Evolutionary conservation across 2,329 filamentous ascomycete genomes (phyloP).

Genomic region (Endocalyx cinctus): DNA sequence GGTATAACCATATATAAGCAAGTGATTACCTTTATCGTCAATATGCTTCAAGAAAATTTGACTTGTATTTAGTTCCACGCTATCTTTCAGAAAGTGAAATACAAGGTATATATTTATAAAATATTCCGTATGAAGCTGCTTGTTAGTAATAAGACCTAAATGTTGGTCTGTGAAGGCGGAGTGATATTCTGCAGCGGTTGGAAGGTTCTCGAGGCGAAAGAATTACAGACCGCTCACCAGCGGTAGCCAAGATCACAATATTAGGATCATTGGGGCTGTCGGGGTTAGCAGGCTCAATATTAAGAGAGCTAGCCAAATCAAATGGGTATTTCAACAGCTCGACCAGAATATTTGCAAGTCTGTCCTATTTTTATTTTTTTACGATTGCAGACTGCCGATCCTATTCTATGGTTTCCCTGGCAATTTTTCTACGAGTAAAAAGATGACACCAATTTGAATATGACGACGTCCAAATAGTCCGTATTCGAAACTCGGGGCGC

Average conservation of each 20-base stretch:
- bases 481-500: slow-evolving; percentile 19
- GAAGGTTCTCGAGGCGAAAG: slow-evolving; percentile 17
- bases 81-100: slow-evolving; percentile 33
- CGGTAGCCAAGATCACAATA: slow-evolving; percentile 19
- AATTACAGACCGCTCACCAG: slow-evolving; percentile 24
- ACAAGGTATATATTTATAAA: slow-evolving; percentile 27
- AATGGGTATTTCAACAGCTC: slow-evolving; percentile 23
- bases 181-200: slow-evolving; percentile 15
- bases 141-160: slow-evolving; percentile 23
- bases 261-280: too few species aligned
- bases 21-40: slow-evolving; percentile 37
- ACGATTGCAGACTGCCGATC: too few species aligned
- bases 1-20: slow-evolving; percentile 29
- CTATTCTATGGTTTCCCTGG: slow-evolving; percentile 14
- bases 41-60: slow-evolving; percentile 32
- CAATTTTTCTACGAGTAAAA: slow-evolving; percentile 22
- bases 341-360: slow-evolving; percentile 21
- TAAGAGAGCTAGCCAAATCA: slow-evolving; percentile 20
- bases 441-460: slow-evolving; percentile 19
- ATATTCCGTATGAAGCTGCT: slow-evolving; percentile 25
- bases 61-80: slow-evolving; percentile 10
- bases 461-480: slow-evolving; percentile 12
- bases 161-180: slow-evolving; percentile 18
- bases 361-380: slow-evolving; percentile 17
- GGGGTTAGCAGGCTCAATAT: slow-evolving; percentile 5